phyloP scores from a whole-genome alignment of 768 basidiomycete species.

The Ephemerocybe angulata region DNA sequence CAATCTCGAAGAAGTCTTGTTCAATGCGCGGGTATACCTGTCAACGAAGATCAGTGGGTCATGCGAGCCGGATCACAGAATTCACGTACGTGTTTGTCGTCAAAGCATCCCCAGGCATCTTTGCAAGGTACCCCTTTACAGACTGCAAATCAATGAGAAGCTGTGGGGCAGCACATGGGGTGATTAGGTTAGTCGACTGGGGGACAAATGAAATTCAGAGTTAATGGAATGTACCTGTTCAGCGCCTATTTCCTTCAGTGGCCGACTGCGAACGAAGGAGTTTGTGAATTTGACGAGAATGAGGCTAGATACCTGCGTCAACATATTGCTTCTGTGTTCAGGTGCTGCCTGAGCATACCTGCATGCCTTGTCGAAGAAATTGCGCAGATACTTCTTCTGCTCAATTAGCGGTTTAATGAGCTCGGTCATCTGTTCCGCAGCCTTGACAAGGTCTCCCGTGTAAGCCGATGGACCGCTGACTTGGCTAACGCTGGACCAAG shows the following conservation, averaged over 20 bases:
- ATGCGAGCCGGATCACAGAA: not conserved
- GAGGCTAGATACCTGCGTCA: constrained; percentile 26
- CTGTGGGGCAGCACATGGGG: constrained; percentile 10
- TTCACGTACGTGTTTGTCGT: constrained; percentile 48
- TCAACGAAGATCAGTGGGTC: constrained; percentile 4
- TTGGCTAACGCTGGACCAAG: constrained; percentile 76
- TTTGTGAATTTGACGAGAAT: constrained; percentile 86
- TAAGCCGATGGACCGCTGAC: constrained; percentile 88
- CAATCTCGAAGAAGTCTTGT: constrained; percentile 73
- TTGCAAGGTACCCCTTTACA: constrained; percentile 77
- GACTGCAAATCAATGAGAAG: constrained; percentile 87
- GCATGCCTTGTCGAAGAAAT: constrained; percentile 90
- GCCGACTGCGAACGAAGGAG: constrained; percentile 84
- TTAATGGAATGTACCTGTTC: constrained; percentile 63
- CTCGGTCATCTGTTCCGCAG: constrained; percentile 73
- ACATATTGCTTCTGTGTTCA: not conserved
- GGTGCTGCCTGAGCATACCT: constrained; percentile 53
- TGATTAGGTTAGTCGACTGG: not conserved
- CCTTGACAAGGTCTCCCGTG: constrained; percentile 69
- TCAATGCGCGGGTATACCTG: constrained; percentile 81
- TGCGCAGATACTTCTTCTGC: constrained; percentile 91
- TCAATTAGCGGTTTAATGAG: constrained; percentile 78
- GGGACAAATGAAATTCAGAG: not conserved
- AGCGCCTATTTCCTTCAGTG: constrained; percentile 88
- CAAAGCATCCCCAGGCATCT: constrained; percentile 73